Evolutionary conservation across 768 basidiomycete genomes (phyloP).

Genomic region (Podaxis rugospora): DNA sequence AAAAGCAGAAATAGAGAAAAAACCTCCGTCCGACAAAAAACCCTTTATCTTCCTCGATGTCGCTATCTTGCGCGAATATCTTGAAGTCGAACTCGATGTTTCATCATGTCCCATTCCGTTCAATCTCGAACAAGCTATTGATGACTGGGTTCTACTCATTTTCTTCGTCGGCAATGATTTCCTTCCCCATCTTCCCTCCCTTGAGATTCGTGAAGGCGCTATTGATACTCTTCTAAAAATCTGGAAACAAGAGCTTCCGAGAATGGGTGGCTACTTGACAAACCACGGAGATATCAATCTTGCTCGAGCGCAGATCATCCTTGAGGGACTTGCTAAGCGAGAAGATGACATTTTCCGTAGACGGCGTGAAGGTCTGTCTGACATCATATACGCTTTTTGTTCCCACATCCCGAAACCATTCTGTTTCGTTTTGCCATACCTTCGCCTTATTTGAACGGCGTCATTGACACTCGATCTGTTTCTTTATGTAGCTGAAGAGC

Average conservation of each 20-base stretch:
- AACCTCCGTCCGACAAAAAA: constrained; percentile 72
- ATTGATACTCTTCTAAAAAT: constrained; percentile 96
- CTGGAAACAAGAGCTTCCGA: constrained; percentile 88
- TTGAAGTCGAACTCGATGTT: constrained; percentile 91
- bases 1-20: constrained; percentile 65
- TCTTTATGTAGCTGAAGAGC: constrained; percentile 73
- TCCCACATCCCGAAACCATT: constrained; percentile 4
- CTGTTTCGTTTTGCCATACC: constrained; percentile 14
- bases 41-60: constrained; percentile 99
- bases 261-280: constrained; percentile 97
- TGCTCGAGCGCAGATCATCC: constrained; percentile 84
- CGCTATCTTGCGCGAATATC: constrained; percentile 91
- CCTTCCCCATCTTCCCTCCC: constrained; percentile 93
- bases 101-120: constrained; percentile 77
- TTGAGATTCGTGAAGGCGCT: constrained; percentile 99
- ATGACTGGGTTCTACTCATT: constrained; percentile 99
- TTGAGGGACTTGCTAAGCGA: constrained; percentile 89
- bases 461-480: constrained; percentile 17
- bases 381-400: constrained; percentile 1
- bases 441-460: background rate
- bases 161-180: constrained; percentile 99
- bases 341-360: constrained; percentile 96
- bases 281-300: constrained; percentile 89
- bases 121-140: constrained; percentile 93
- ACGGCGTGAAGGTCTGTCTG: constrained; percentile 81